Evolutionary conservation across 116 monocot genomes (phyloP), one percentile per base, ranked within the genome.

Genomic region (Thalassia testudinum): DNA sequence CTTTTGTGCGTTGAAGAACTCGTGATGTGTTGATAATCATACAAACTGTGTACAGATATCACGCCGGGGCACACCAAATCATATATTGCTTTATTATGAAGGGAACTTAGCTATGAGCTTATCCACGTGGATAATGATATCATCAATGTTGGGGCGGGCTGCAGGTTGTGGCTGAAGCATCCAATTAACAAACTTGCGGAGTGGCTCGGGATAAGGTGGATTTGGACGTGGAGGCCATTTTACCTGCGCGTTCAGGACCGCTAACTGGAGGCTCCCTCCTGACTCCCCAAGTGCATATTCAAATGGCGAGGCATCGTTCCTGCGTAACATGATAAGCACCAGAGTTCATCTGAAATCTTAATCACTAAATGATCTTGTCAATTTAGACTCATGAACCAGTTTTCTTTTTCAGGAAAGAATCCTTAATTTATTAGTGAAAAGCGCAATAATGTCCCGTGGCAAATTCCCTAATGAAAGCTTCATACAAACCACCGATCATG

Each of bases 261-360:
- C 84, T 42, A 73, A 50, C 54, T 85, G 75, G 40, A 79, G 51
- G 56, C 73, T 79, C 28, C 76, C 84, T 61, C 79, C 84, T 1
- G 84, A 72, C 75, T 85, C 79, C n/a, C 75, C 79, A 10, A 85
- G 60, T 24, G 53, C 84, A 50, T 85, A 72, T 38, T 85, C 84
- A 52, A 85, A 85, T 26, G 84, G 84, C 12, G 84, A 85, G 34
- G 60, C 70, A 26, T 73, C 84, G 19, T 79, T 79, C 84, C 84
- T 85, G 49, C 45, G 21, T 54, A 53, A 40, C 13, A 48, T 30
- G 43, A n/a, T n/a, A n/a, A n/a, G n/a, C n/a, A n/a, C n/a, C n/a
- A n/a, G n/a, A n/a, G n/a, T n/a, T n/a, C n/a, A n/a, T n/a, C n/a
- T n/a, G n/a, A n/a, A n/a, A n/a, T n/a, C n/a, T n/a, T n/a, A n/a